Evolutionary conservation across 805 yeast genomes (phyloP), one percentile per base, ranked within the genome.

Genomic region (Ogataea allantospora): DNA sequence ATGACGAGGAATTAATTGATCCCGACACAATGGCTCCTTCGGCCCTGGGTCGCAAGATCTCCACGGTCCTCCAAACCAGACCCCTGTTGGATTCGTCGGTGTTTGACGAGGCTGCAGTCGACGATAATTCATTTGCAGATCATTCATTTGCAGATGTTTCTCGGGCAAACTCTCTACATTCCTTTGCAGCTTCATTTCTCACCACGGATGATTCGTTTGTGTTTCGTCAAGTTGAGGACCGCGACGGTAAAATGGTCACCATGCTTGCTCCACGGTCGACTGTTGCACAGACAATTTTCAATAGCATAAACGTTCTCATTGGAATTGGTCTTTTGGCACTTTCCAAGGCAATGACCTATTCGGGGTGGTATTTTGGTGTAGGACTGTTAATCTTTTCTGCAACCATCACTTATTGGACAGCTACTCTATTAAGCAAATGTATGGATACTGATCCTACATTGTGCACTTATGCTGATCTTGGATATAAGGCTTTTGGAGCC

Each of bases 391-490:
- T 74, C 1, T 43, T 71, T 3, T 78, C 89, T 56, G 93, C 93
- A 1, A 33, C 66, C 9, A 63, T 79, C 19, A 88, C 96, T 2
- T 81, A 73, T 48, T 79, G 87, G 70, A 80, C 93, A 2, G 96
- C 96, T 7, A 71, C 71, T 5, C 65, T 87, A 34, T 67, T 88
- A 41, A 80, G 91, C 10, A 71, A 74, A 42, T 80, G 95, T 47
- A 72, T 88, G 72, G 88, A 82, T 45, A 81, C 88, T 1, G 93
- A 88, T 62, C 80, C 75, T 11, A 80, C 93, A 0, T 63, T 88
- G 36, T 79, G 83, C 70, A 84, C 96, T 0, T 88, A 88, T 58
- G 95, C 95, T 0, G 96, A 88, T 63, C 68, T 88, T 33, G 95
- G 95, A 3, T 81, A 77, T 51, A 85, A 87, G n/a, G 84, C 89